Evolutionary conservation across 305 asterid species (phyloP).

Genomic region (Fraxinus ornus): DNA sequence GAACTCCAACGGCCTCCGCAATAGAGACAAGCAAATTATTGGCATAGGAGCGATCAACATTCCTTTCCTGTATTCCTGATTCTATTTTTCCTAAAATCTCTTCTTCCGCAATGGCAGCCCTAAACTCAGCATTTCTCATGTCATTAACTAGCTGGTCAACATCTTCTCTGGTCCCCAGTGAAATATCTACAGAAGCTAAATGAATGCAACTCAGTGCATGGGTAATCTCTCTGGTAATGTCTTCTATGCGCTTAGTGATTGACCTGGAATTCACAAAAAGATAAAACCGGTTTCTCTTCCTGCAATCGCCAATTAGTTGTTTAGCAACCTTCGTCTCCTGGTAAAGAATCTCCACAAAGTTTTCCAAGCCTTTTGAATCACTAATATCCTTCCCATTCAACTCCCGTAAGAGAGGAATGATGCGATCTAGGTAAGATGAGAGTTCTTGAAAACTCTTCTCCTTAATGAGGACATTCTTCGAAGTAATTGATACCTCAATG

Average conservation of each 20-base stretch:
- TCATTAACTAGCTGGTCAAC: constrained; percentile 32
- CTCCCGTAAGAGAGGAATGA: constrained; percentile 50
- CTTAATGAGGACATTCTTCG: constrained; percentile 43
- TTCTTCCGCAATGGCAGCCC: constrained; percentile 50
- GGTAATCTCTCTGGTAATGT: constrained; percentile 47
- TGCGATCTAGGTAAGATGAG: constrained; percentile 44
- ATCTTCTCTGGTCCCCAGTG: constrained; percentile 42
- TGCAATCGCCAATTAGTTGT: constrained; percentile 49
- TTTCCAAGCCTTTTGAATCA: constrained; percentile 34
- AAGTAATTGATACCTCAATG: constrained; percentile 32
- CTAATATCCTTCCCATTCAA: constrained; percentile 29
- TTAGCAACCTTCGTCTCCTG: constrained; percentile 36
- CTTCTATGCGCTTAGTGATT: constrained; percentile 44
- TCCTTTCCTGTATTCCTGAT: constrained; percentile 54
- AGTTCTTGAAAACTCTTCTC: constrained; percentile 45
- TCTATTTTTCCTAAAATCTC: constrained; percentile 56
- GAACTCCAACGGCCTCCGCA: constrained; percentile 58
- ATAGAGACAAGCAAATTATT: constrained; percentile 52
- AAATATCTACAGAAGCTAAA: constrained; percentile 44
- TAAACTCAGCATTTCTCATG: constrained; percentile 54
- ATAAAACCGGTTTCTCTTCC: constrained; percentile 47
- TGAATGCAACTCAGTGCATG: constrained; percentile 48
- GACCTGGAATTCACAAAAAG: constrained; percentile 52
- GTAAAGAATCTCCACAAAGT: constrained; percentile 40
- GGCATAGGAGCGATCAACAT: constrained; percentile 53